A percentile compares a stretch with the other conserved stretches of the same genome.
Evolutionary conservation across 1,284 basidiomycete genomes (phyloP).

Genomic region (Violaceomyces palustris): DNA sequence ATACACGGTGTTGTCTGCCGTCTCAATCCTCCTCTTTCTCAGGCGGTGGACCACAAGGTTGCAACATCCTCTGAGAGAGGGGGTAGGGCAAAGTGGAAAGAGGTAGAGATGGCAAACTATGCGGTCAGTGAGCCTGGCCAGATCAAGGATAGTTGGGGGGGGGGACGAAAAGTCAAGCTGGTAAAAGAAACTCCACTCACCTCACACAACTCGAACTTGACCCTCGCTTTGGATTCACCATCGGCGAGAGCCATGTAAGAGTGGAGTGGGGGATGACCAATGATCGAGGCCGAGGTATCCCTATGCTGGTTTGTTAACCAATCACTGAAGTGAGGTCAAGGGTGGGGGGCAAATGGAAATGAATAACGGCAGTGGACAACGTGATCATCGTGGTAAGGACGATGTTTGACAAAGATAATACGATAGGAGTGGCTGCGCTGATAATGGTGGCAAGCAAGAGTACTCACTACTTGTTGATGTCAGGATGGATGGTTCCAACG

Average conservation of each 20-base stretch:
- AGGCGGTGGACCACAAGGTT: conserved; percentile 95
- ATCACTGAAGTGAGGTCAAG: conserved; percentile 63
- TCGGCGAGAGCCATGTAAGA: conserved; percentile 89
- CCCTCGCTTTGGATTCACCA: conserved; percentile 78
- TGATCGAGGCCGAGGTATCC: conserved; percentile 84
- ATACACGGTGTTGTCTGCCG: too few species aligned
- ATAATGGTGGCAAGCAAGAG: too few species aligned
- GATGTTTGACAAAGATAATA: too few species aligned
- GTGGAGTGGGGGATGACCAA: conserved; percentile 79
- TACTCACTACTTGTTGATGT: conserved; percentile 48
- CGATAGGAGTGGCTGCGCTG: too few species aligned
- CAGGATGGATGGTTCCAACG: conserved; percentile 66
- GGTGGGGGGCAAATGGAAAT: too few species aligned
- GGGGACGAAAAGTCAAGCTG: neutral
- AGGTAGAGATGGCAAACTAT: neutral
- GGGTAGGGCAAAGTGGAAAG: neutral
- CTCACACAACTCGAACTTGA: conserved; percentile 94
- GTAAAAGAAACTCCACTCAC: conserved; percentile 57
- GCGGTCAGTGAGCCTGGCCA: conserved; percentile 7
- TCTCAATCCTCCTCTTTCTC: conserved; percentile 75
- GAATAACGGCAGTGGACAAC: too few species aligned
- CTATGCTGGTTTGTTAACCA: conserved; percentile 97
- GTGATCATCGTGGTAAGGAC: too few species aligned
- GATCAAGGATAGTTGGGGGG: neutral
- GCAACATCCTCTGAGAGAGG: conserved; percentile 79